Evolutionary conservation across 1,284 basidiomycete species (phyloP).

Genomic region (Heterobasidion parviporum): DNA sequence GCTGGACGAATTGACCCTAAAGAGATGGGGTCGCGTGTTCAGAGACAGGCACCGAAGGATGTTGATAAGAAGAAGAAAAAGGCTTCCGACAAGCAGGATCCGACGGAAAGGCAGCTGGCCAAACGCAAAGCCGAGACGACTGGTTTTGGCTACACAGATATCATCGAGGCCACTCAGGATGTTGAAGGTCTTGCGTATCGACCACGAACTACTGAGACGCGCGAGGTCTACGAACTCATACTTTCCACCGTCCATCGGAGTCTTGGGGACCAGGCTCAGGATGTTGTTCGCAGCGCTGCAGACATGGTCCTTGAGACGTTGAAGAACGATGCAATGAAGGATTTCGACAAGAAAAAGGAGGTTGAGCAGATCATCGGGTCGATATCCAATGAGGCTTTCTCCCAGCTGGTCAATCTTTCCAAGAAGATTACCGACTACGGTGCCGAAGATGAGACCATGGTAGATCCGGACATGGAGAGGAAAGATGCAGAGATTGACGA

Average conservation of each 20-base stretch:
- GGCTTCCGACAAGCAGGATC: constrained; percentile 48
- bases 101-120: constrained; percentile 44
- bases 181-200: constrained; percentile 91
- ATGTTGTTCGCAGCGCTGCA: constrained; percentile 91
- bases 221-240: constrained; percentile 92
- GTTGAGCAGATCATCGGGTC: constrained; percentile 76
- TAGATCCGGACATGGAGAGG: constrained; percentile 67
- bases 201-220: constrained; percentile 89
- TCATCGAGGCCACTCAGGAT: constrained; percentile 88
- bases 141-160: constrained; percentile 77
- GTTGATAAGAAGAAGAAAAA: constrained; percentile 95
- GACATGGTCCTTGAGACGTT: constrained; percentile 87
- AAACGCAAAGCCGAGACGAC: constrained; percentile 49
- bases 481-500: constrained; percentile 85
- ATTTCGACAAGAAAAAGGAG: constrained; percentile 97
- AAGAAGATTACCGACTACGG: constrained; percentile 98
- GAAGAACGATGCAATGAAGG: constrained; percentile 87
- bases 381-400: constrained; percentile 72
- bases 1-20: constrained; percentile 85
- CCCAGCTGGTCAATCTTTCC: constrained; percentile 78
- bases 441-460: constrained; percentile 74
- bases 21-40: constrained; percentile 92
- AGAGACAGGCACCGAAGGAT: constrained; percentile 81
- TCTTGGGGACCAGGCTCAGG: constrained; percentile 93
- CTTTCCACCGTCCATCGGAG: constrained; percentile 76